phyloP scores from a whole-genome alignment of 2,329 filamentous ascomycete genomes.

The Epichloe aotearoae region DNA sequence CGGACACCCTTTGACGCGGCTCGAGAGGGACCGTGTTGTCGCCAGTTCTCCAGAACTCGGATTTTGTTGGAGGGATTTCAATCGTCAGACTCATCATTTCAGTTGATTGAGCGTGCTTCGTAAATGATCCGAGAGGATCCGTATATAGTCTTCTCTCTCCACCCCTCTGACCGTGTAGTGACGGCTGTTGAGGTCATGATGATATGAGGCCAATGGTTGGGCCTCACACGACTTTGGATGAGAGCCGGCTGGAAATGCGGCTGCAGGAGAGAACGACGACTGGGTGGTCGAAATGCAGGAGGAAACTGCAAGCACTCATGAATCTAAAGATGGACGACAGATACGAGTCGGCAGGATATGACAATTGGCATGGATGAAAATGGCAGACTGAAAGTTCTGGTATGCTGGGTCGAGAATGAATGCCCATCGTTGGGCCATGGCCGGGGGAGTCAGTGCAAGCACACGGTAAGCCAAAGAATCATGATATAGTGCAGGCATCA shows the following conservation, averaged over 20 bases:
- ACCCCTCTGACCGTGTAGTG: constrained; percentile 1
- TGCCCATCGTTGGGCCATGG: neutral
- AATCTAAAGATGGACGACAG: neutral
- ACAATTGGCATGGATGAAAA: neutral
- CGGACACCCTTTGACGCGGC: neutral
- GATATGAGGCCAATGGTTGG: neutral
- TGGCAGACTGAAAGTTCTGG: neutral
- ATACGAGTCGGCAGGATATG: neutral
- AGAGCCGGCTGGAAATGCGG: neutral
- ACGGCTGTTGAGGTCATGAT: neutral
- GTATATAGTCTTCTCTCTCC: constrained; percentile 19
- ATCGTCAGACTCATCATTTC: neutral
- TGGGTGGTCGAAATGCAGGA: neutral
- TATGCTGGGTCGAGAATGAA: neutral
- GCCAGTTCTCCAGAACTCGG: neutral
- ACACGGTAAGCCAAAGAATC: neutral
- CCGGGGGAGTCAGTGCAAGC: neutral
- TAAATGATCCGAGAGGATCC: constrained; percentile 24
- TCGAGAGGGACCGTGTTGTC: neutral
- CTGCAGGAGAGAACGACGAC: neutral
- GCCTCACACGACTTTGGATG: neutral
- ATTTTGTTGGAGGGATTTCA: neutral
- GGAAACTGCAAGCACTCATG: neutral
- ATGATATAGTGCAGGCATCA: constrained; percentile 1
- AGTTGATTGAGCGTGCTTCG: constrained; percentile 10